Evolutionary conservation across 1,284 basidiomycete genomes (phyloP), one percentile per base, ranked within the genome.

Genomic region (Apiotrichum laibachii): DNA sequence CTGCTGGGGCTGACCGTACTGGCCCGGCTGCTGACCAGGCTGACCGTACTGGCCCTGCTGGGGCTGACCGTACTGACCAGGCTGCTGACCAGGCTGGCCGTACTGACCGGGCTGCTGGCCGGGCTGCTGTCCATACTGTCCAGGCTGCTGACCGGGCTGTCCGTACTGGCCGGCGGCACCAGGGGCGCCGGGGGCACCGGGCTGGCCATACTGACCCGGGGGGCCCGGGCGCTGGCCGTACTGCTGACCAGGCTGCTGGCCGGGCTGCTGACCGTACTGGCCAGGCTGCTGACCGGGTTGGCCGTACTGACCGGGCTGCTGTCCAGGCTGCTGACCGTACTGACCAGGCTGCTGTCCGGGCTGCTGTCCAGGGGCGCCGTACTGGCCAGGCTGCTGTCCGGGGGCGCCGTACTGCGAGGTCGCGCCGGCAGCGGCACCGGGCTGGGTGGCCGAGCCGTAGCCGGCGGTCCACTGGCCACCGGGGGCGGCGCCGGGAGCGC

Each of bases 51-150:
- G 59, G 13, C 53, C 56, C 11, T 39, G 57, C 45, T 60, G 65
- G 7, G 26, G 26, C 26, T 31, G 26, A 4, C 26, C 26, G 33
- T 56, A 61, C 49, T 59, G 61, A 34, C 50, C 56, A 19, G 19
- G 62, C 62, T 65, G n/a, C 48, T 57, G 49, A 56, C 68, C n/a
- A 59, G 49, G 31, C 56, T 58, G 59, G 21, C 48, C 48, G 33
- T 63, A 60, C 40, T 66, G 62, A 9, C 50, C 56, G 19, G 34
- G 34, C 34, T 35, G 34, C 34, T 35, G 34, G 8, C 13, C 8
- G 34, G 12, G 12, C 33, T 50, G 48, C 47, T 56, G 55, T 12
- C 48, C 48, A 34, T 63, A 60, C 39, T 65, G 62, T 11, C 49
- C 56, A 22, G 26, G 26, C 26, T 31, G 26, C 26, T 31, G 26